Conservation (phyloP, 2,329 filamentous ascomycete genomes). For the Pleomassaria siparia region DNA sequence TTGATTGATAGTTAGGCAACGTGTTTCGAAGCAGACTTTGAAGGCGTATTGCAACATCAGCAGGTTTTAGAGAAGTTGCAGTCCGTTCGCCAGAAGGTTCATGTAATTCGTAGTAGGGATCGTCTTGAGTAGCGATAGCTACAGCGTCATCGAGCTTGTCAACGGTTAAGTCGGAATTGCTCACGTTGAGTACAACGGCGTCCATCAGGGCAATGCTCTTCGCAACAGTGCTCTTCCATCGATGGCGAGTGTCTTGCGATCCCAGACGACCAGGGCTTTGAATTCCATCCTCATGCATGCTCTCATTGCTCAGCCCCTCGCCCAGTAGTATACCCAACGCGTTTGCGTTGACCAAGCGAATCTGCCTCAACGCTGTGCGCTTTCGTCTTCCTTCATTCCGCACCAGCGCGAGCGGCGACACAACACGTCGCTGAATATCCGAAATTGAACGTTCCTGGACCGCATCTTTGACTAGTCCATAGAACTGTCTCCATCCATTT, state of each 20-base stretch:
- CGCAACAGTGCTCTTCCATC: constrained; percentile 75
- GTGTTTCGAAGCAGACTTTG: constrained; percentile 68
- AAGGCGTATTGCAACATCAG: constrained; percentile 67
- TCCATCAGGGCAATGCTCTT: constrained; percentile 85
- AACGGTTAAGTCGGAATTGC: constrained; percentile 58
- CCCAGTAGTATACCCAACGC: constrained; percentile 85
- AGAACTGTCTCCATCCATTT: constrained; percentile 65
- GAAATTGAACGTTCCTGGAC: constrained; percentile 71
- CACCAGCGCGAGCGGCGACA: constrained; percentile 76
- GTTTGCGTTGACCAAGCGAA: constrained; percentile 80
- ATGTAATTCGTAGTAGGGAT: constrained; percentile 49
- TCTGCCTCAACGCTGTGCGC: constrained; percentile 67
- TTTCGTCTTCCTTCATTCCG: constrained; percentile 75
- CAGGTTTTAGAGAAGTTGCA: constrained; percentile 41
- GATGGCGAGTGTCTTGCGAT: constrained; percentile 49
- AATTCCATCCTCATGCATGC: constrained; percentile 60
- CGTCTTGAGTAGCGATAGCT: constrained; percentile 57
- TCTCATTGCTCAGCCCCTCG: constrained; percentile 69
- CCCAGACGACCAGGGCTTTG: constrained; percentile 45
- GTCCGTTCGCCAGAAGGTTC: constrained; percentile 39
- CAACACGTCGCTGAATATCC: constrained; percentile 69
- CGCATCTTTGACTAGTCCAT: constrained; percentile 74
- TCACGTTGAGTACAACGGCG: constrained; percentile 74
- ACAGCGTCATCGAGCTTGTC: constrained; percentile 59
- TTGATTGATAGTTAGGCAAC: constrained; percentile 66